phyloP scores from a whole-genome alignment of 352 stramenopile genomes.

The Globisporangium paroecandrum region DNA sequence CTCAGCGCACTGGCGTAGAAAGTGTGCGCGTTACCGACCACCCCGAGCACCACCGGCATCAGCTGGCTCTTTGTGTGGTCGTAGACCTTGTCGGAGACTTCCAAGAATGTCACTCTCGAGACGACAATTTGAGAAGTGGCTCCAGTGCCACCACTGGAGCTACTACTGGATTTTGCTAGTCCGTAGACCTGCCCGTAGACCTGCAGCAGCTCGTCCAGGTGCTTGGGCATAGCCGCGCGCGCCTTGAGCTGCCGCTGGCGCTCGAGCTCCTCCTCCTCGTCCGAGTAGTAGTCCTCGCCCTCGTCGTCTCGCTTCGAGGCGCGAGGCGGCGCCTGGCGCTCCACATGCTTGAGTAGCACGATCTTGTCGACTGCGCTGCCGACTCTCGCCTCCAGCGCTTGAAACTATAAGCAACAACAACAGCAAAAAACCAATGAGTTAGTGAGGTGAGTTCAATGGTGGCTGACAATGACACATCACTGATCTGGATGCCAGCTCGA shows the following conservation, averaged over 20 bases:
- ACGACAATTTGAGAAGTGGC: not conserved
- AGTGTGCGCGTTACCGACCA: slow-evolving; percentile 41
- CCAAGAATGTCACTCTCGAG: slow-evolving; percentile 17
- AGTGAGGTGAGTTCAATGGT: slow-evolving; percentile 1
- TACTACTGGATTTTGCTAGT: not conserved
- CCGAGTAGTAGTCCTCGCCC: slow-evolving; percentile 37
- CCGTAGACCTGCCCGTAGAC: slow-evolving; percentile 24
- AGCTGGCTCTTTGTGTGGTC: slow-evolving; percentile 15
- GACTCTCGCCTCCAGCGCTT: slow-evolving; percentile 25
- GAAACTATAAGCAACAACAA: slow-evolving; percentile 19
- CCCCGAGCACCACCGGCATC: slow-evolving; percentile 25
- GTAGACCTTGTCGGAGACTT: slow-evolving; percentile 12
- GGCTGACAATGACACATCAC: not conserved
- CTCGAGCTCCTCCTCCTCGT: slow-evolving; percentile 40
- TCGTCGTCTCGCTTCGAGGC: slow-evolving; percentile 8
- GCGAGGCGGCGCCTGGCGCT: slow-evolving; percentile 13
- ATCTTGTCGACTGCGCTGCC: slow-evolving; percentile 32
- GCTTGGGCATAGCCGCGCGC: slow-evolving; percentile 24
- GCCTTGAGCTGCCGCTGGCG: slow-evolving; percentile 21
- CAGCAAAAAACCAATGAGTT: not conserved
- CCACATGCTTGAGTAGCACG: slow-evolving; percentile 40
- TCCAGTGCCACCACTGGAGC: too few species aligned
- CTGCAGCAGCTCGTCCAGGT: slow-evolving; percentile 33
- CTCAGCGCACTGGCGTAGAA: slow-evolving; percentile 36
- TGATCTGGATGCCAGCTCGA: not conserved